Percentiles rank a stretch among this genome's conserved stretches.
These are phyloP conservation scores for Candida alai DNA, from an alignment of 805 yeast species.

Conservation along the genomic window DNA sequence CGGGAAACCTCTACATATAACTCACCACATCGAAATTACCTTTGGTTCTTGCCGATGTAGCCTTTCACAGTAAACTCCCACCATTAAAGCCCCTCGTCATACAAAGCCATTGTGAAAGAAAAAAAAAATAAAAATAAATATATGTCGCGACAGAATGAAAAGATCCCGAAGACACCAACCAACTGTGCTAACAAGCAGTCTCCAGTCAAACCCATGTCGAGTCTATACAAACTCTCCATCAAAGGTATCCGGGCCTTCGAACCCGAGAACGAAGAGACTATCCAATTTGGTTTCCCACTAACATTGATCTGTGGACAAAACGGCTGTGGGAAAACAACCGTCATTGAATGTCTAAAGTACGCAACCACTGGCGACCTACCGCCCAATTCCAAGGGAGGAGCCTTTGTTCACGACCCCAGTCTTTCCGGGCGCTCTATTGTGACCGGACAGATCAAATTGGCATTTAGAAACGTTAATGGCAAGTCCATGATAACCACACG, in stretches of 20 bases:
- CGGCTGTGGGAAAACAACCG: constrained; percentile 95
- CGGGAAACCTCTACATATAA: no score
- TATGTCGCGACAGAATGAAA: no score
- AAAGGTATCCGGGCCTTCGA: constrained; percentile 91
- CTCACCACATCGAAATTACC: no score
- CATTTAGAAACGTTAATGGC: constrained; percentile 70
- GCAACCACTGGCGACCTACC: constrained; percentile 96
- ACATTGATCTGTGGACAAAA: constrained; percentile 94
- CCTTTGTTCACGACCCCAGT: constrained; percentile 91
- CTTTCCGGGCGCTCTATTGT: constrained; percentile 72
- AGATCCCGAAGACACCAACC: no score
- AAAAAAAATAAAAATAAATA: no score
- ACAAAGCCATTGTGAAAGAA: no score
- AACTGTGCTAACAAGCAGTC: no score
- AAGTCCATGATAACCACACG: constrained; percentile 82
- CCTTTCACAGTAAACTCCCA: no score
- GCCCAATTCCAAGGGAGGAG: constrained; percentile 94
- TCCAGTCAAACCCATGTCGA: constrained; percentile 41
- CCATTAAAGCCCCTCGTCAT: no score
- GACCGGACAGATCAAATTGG: constrained; percentile 85
- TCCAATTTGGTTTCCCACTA: constrained; percentile 84
- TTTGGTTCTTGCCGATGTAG: no score
- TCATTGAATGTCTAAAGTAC: constrained; percentile 89
- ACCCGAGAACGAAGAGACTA: constrained; percentile 77
- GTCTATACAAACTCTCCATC: constrained; percentile 45